These are phyloP conservation scores for Tetrahymena borealis DNA, from an alignment of 73 alveolate genomes.

Conservation along the genomic window DNA sequence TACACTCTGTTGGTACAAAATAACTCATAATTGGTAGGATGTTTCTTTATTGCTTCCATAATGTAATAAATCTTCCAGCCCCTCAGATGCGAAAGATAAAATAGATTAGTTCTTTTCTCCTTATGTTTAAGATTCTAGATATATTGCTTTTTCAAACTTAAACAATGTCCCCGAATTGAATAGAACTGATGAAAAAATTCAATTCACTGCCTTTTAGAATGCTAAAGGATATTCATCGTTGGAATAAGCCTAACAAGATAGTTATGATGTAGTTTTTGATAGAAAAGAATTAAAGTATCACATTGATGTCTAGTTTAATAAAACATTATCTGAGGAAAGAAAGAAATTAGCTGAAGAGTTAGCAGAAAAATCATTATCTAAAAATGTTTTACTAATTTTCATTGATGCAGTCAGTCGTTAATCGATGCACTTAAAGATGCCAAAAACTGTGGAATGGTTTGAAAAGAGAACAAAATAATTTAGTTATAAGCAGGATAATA, in stretches of 20 bases:
- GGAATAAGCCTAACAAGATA: conserved; percentile 18
- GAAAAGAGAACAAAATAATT: conserved; percentile 18
- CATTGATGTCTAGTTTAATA: conserved; percentile 27
- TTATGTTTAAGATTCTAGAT: neutral
- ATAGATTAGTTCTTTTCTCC: neutral
- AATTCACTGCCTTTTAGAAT: neutral
- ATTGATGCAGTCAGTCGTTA: conserved; percentile 56
- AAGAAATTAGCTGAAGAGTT: conserved; percentile 6
- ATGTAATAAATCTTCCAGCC: neutral
- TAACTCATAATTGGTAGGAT: conserved; percentile 16
- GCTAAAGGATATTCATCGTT: conserved; percentile 14
- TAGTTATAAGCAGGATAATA: conserved; percentile 21
- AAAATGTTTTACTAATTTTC: conserved; percentile 50
- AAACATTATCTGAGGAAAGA: conserved; percentile 49
- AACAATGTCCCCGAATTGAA: neutral
- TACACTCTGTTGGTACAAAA: neutral
- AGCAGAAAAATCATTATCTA: conserved; percentile 4
- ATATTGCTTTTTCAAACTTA: conserved; percentile 5
- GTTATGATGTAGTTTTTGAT: conserved; percentile 29
- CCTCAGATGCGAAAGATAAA: neutral
- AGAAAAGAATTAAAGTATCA: neutral
- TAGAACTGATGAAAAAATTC: conserved; percentile 12
- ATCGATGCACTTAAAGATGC: conserved; percentile 40
- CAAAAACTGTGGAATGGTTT: conserved; percentile 55
- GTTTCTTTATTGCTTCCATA: neutral